Base-by-base conservation (phyloP, 2,329 filamentous ascomycete species). In the Penicillium janthinellum region DNA sequence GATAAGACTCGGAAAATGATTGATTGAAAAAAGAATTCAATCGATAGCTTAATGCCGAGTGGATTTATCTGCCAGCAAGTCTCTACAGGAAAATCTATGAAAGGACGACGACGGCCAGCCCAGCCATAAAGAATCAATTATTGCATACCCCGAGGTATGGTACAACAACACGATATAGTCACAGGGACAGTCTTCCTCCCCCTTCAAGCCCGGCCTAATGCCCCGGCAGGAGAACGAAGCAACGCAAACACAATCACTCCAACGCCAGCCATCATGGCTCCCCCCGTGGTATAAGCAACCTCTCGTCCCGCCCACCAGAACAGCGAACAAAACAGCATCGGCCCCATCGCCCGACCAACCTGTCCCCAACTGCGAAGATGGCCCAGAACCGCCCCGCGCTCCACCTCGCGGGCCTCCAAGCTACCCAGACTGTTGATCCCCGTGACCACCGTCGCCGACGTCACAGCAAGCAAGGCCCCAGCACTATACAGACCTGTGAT, bases 341-440 rank as follows among this genome's bases (percentile, higher is more conserved):
- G 49, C 34, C 34, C 49, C 35, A 51, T 39, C 8, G 49, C 49
- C 10, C 49, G 35, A 39, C 49, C 49, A 38, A 51, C 49, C 37
- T 51, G 49, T 25, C 49, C 49, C 49, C 49, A 51, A 14, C 49
- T 51, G 5, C 49, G 49, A 20, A 51, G 49, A 10, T 51, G 49
- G 17, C 34, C 49, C 22, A 52, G 49, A 5, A 25, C 35, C 1
- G 35, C 49, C 4, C 34, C 48, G 15, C 48, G 48, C 20, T 51
- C 48, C 2, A 31, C 31, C 14, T 51, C 34, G 14, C 34, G 10
- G 1, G 48, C 48, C 17, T 51, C 48, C 6, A 51, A 39, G 14
- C 48, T 51, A 15, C 48, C 48, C 1, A 51, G 17, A 22, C 48
- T 38, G 35, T 51, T 51, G 34, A 51, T 51, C 10, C 31, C 31